Base-by-base conservation (phyloP, 1,139 yeast species). In the Geotrichum histeridarum region DNA sequence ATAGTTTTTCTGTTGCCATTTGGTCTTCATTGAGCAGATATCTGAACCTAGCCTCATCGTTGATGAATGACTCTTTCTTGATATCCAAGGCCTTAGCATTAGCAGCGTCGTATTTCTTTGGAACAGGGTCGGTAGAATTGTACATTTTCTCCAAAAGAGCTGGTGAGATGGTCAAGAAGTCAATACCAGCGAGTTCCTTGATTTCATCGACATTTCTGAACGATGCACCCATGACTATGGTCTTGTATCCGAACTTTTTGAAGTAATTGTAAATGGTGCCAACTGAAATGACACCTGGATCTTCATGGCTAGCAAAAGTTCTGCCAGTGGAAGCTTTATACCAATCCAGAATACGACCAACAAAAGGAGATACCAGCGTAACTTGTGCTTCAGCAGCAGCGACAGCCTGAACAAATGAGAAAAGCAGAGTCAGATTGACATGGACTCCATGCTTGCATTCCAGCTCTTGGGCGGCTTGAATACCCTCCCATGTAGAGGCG, bases 161-260 rank as follows among this genome's bases (percentile, higher is more conserved):
- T 71, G 99, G 99, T 66, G 99, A 81, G 69, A 93, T 91, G 71
- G 99, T 94, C 77, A 93, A 81, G 82, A 77, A 93, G 74, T 93
- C 99, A 71, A 89, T 86, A 74, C 99, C 99, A 61, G 98, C 98
- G 68, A 94, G 81, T 65, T 95, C 96, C 77, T 85, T 86, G 77
- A 94, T 90, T 79, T 93, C 99, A 64, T 94, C 96, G 63, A 79
- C 77, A 81, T 91, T 94, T 84, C 99, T 91, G 91, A 94, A 94
- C 57, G 98, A 91, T 60, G 99, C 99, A 76, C 99, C 99, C 99
- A 93, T 93, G 70, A 93, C 98, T 72, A 93, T 91, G 75, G 99
- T 93, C 69, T 93, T 80, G 84, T 93, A 93, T 65, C 85, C 94
- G 75, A 74, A 89, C 79, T 93, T 93, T 84, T 93, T 93, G 87